Percentiles rank a stretch among this genome's conserved stretches.
Evolutionary conservation across 73 alveolate species (phyloP).

Genomic region (Stentor roeselii): DNA sequence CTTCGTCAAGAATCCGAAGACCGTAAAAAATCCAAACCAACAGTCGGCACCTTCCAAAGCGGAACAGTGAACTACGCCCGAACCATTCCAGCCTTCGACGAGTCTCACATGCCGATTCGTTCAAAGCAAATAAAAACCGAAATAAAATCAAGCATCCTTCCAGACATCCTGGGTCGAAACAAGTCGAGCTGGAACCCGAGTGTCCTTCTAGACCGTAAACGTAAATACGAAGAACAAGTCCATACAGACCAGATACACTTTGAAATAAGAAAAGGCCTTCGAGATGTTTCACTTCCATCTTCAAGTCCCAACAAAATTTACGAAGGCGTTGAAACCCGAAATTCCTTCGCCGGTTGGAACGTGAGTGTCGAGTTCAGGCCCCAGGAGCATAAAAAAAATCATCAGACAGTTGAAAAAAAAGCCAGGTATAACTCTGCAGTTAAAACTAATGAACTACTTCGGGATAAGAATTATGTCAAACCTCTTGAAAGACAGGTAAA

Average conservation of each 20-base stretch:
- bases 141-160: not conserved
- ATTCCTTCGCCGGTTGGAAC: not conserved
- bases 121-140: not conserved
- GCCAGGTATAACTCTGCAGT: not conserved
- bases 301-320: not conserved
- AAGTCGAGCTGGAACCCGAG: not conserved
- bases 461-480: not conserved
- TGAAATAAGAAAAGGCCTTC: not conserved
- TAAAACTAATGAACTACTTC: not conserved
- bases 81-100: not conserved
- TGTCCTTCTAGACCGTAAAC: not conserved
- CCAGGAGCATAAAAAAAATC: not conserved
- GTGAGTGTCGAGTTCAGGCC: not conserved
- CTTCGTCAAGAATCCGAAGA: not conserved
- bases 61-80: not conserved
- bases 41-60: not conserved
- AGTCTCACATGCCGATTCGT: not conserved
- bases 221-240: not conserved
- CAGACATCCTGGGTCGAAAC: not conserved
- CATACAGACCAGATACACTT: not conserved
- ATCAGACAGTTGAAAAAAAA: not conserved
- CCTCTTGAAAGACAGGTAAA: not conserved
- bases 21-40: not conserved
- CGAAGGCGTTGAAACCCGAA: not conserved
- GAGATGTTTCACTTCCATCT: not conserved